These are phyloP conservation scores for Mrakia hoshinonis DNA, from an alignment of 768 basidiomycete species.

Conservation along the genomic window DNA sequence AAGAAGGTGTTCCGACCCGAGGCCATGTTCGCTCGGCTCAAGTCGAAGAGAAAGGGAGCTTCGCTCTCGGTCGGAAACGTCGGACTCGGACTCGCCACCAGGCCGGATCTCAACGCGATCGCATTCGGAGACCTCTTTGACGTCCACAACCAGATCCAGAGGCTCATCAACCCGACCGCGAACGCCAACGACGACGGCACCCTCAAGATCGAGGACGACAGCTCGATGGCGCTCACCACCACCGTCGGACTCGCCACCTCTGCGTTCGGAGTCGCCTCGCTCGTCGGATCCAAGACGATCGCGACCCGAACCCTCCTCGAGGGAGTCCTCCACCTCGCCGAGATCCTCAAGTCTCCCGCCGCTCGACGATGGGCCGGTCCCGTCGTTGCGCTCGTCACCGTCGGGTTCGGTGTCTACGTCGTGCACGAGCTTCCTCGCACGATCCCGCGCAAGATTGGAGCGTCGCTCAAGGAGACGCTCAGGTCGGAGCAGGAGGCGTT, in stretches of 20 bases:
- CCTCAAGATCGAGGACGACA: slow-evolving; percentile 43
- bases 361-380: slow-evolving; percentile 82
- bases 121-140: slow-evolving; percentile 79
- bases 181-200: slow-evolving; percentile 40
- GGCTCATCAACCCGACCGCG: slow-evolving; percentile 36
- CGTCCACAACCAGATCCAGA: slow-evolving; percentile 66
- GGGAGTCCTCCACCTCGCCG: slow-evolving; percentile 61
- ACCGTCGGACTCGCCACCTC: slow-evolving; percentile 39
- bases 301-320: slow-evolving; percentile 71
- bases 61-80: slow-evolving; percentile 56
- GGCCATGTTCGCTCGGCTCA: slow-evolving; percentile 73
- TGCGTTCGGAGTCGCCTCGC: slow-evolving; percentile 54
- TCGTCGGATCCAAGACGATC: slow-evolving; percentile 75
- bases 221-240: slow-evolving; percentile 58
- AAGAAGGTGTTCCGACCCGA: slow-evolving; percentile 88
- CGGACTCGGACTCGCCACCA: slow-evolving; percentile 69
- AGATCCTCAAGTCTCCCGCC: slow-evolving; percentile 63
- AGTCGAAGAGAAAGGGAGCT: slow-evolving; percentile 41
- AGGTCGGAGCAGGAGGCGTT: slow-evolving; percentile 43
- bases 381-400: slow-evolving; percentile 62
- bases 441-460: slow-evolving; percentile 80
- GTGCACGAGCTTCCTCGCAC: slow-evolving; percentile 77
- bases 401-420: slow-evolving; percentile 70
- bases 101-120: slow-evolving; percentile 68
- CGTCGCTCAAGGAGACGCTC: slow-evolving; percentile 60